Evolutionary conservation across 73 alveolate species (phyloP).

Genomic region (Paramecium sonneborni): DNA sequence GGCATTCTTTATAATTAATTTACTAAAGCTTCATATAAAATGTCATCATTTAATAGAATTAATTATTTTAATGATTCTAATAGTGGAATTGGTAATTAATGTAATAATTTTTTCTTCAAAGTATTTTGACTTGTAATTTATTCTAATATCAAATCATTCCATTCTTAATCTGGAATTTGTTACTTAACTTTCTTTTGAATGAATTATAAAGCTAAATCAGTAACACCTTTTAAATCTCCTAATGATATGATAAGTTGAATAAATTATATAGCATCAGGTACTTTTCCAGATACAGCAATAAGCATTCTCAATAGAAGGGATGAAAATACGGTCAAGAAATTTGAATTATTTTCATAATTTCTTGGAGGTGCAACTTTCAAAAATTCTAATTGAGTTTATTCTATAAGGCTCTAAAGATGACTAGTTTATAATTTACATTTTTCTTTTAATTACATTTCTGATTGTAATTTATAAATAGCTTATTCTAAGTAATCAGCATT

Average conservation of each 20-base stretch:
- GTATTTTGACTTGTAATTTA: not conserved
- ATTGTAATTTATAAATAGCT: not conserved
- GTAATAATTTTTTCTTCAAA: not conserved
- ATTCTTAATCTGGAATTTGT: not conserved
- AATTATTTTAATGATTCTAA: not conserved
- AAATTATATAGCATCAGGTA: not conserved
- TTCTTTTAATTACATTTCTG: not conserved
- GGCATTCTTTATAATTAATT: not conserved
- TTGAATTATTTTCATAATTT: slow-evolving; percentile 26
- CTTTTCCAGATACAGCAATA: not conserved
- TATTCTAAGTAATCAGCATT: slow-evolving; percentile 23
- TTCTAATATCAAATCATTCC: not conserved
- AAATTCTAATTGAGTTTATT: not conserved
- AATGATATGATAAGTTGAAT: not conserved
- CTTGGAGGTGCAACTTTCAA: slow-evolving; percentile 27
- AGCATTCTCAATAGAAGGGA: not conserved
- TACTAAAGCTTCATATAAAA: not conserved
- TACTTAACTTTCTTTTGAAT: not conserved
- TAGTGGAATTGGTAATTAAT: not conserved
- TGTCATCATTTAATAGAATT: not conserved
- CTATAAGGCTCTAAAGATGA: not conserved
- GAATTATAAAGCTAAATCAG: not conserved
- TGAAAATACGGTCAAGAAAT: not conserved
- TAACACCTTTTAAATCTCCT: not conserved
- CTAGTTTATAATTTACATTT: not conserved